phyloP scores from a whole-genome alignment of 805 yeast species.

The Candida stauntonica region DNA sequence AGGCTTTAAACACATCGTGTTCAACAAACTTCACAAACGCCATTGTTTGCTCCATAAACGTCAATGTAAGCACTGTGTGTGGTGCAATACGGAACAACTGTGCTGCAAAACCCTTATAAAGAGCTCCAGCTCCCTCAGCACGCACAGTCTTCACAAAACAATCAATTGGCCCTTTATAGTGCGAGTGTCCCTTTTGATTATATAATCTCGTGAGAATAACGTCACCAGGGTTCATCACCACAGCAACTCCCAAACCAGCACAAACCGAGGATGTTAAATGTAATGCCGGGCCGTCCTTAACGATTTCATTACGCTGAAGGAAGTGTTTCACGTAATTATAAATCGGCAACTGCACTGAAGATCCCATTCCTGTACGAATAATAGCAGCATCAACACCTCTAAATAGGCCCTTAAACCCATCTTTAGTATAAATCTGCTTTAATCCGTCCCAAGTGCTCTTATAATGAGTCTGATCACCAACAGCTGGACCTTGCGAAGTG shows the following conservation, averaged over 20 bases:
- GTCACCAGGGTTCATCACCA: constrained; percentile 98
- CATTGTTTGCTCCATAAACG: constrained; percentile 95
- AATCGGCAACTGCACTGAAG: constrained; percentile 90
- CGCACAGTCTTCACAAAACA: constrained; percentile 79
- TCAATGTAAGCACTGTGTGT: constrained; percentile 84
- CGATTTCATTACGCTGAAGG: constrained; percentile 47
- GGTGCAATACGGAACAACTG: constrained; percentile 92
- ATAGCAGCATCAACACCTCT: constrained; percentile 95
- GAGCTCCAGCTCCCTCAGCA: constrained; percentile 80
- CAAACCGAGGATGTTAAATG: constrained; percentile 71
- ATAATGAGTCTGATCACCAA: constrained; percentile 94
- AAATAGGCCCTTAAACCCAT: constrained; percentile 76
- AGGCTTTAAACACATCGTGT: constrained; percentile 6
- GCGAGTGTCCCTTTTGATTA: constrained; percentile 78
- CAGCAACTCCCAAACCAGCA: constrained; percentile 89
- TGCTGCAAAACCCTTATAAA: constrained; percentile 94
- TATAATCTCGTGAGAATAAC: constrained; percentile 92
- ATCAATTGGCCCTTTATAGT: constrained; percentile 83
- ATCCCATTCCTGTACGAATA: constrained; percentile 91
- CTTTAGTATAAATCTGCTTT: constrained; percentile 50
- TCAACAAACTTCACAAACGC: constrained; percentile 43
- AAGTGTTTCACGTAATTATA: constrained; percentile 73
- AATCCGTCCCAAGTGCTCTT: constrained; percentile 66
- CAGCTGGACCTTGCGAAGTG: constrained; percentile 50
- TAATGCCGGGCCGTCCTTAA: constrained; percentile 59